Evolutionary conservation across 148 eudicot genomes (phyloP).

Genomic region (Fagopyrum esculentum): DNA sequence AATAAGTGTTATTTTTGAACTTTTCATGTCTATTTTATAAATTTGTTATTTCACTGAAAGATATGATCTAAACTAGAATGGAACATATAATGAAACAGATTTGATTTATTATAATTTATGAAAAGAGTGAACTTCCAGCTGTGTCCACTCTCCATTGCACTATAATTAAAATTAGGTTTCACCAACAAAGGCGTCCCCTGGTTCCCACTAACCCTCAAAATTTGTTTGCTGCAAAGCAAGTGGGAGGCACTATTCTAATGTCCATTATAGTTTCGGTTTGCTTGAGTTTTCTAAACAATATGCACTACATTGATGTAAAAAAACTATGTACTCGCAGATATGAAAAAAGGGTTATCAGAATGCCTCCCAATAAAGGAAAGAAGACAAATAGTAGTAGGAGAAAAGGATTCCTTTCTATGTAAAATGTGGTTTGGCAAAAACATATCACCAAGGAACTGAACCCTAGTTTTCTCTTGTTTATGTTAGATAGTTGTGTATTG

Average conservation of each 20-base stretch:
- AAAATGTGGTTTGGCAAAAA: not conserved
- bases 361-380: conserved; percentile 1
- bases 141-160: not conserved
- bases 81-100: too few relatives aligned
- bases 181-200: conserved; percentile 1
- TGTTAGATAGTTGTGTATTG: not conserved
- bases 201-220: not conserved
- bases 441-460: not conserved
- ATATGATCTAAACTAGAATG: too few relatives aligned
- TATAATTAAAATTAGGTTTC: not conserved
- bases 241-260: not conserved
- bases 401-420: conserved; percentile 8
- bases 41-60: too few relatives aligned
- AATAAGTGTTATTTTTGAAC: too few relatives aligned
- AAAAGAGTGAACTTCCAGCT: conserved; percentile 4
- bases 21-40: too few relatives aligned
- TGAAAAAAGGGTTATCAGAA: not conserved
- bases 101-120: not conserved
- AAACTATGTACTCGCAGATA: not conserved
- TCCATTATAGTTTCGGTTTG: not conserved
- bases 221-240: not conserved
- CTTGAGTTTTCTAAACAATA: not conserved
- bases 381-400: not conserved
- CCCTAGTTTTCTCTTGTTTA: conserved; percentile 1
- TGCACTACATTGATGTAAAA: conserved; percentile 8